phyloP scores from a whole-genome alignment of 352 stramenopile species.

The Phytopythium helicoides region DNA sequence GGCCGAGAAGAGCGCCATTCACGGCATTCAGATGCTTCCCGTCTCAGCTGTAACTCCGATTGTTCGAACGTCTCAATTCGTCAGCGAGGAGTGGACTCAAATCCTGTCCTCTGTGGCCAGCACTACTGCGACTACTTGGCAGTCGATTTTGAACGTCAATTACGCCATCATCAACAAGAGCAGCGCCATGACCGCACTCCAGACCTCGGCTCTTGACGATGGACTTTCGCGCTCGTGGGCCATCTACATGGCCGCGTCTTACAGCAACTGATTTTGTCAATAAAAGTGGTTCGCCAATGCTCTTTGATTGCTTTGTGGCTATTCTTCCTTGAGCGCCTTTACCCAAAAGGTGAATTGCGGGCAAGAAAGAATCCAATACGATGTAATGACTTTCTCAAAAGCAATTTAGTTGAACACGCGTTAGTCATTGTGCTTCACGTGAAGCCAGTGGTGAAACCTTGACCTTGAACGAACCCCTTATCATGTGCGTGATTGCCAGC shows the following conservation, averaged over 20 bases:
- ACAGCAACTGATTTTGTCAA: not conserved
- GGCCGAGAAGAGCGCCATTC: slow-evolving; percentile 36
- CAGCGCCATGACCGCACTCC: slow-evolving; percentile 37
- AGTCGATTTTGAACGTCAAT: slow-evolving; percentile 34
- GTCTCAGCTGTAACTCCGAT: slow-evolving; percentile 32
- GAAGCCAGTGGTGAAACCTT: slow-evolving; percentile 6
- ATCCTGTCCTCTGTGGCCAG: slow-evolving; percentile 31
- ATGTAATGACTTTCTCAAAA: too few relatives aligned
- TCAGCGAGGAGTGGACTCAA: slow-evolving; percentile 37
- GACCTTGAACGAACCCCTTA: slow-evolving; percentile 31
- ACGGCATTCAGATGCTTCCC: slow-evolving; percentile 53
- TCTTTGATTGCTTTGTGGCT: too few relatives aligned
- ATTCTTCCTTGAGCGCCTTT: too few relatives aligned
- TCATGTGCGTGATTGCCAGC: slow-evolving; percentile 22
- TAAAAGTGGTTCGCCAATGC: too few relatives aligned
- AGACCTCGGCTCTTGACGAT: slow-evolving; percentile 56
- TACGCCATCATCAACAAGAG: slow-evolving; percentile 42
- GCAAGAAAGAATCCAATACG: too few relatives aligned
- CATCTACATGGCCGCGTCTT: slow-evolving; percentile 56
- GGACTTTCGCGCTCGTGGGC: slow-evolving; percentile 59
- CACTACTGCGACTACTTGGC: slow-evolving; percentile 18
- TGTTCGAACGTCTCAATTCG: slow-evolving; percentile 26
- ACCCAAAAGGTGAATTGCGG: too few relatives aligned
- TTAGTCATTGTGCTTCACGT: too few relatives aligned
- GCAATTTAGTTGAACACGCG: too few relatives aligned